Conservation (phyloP, 495 filamentous ascomycete genomes). For the Neurospora sp. region DNA sequence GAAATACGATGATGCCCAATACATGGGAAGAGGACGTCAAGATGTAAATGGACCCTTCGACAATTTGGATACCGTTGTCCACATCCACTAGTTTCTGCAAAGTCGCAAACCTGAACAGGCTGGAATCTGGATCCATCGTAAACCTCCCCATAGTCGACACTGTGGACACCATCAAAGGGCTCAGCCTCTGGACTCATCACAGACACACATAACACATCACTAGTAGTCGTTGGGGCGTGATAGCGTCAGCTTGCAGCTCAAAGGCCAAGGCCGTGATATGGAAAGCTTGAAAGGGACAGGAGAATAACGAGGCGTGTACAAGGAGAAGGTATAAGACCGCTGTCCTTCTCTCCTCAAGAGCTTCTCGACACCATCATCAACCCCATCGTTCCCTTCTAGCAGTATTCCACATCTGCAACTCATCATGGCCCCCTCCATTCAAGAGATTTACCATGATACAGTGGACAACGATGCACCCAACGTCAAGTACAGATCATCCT, state of each 20-base stretch:
- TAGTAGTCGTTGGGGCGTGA: neutral
- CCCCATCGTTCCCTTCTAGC: neutral
- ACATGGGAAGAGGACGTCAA: neutral
- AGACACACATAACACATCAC: neutral
- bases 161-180: neutral
- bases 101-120: neutral
- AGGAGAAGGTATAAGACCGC: neutral
- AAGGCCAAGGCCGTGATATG: neutral
- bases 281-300: neutral
- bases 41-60: neutral
- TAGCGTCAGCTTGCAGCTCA: neutral
- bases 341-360: neutral
- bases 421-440: neutral
- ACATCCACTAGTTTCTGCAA: neutral
- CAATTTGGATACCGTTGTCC: neutral
- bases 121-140: neutral
- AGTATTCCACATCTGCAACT: neutral
- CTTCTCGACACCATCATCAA: neutral
- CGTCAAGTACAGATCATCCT: neutral
- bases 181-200: neutral
- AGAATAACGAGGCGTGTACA: neutral
- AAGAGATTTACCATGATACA: neutral
- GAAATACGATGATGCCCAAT: neutral
- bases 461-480: neutral
- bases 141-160: neutral